Evolutionary conservation across 208 protist genomes (phyloP), one percentile per base, ranked within the genome.

Genomic region (Crithidia acanthocephali): DNA sequence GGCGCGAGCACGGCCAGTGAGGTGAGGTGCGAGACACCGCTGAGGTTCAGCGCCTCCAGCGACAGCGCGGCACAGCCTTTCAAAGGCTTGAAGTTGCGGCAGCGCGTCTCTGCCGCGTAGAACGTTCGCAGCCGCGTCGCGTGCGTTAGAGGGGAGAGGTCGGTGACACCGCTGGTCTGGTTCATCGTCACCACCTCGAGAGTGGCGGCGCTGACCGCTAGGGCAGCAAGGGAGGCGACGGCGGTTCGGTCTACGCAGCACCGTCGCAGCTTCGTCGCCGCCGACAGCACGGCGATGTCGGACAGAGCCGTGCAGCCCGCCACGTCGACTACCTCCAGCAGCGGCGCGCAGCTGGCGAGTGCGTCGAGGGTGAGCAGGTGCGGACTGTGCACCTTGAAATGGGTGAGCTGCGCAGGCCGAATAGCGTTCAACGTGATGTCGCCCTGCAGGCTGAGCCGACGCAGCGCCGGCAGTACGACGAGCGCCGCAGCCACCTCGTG

Each of bases 161-260:
- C 32, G 4, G 15, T 25, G n/a, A 66, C 22, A 10, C 61, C 61
- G 27, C 47, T 13, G 0, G 61, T 44, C n/a, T 44, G 10, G 47
- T 40, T 66, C n/a, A 66, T 42, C 28, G 18, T 22, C 47, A 66
- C 23, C 47, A 27, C 61, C 47, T 66, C 61, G 11, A 66, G 61
- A 2, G 61, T 56, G 32, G 20, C 47, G 18, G 32, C 45, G 47
- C 25, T 35, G 4, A 16, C 22, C 32, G 15, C 28, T 8, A 66
- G 28, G 1, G 28, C 47, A 2, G 20, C 61, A 25, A 66, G 6
- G 32, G 61, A 56, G 45, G 44, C 32, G 30, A 66, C 47, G 61
- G 44, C 61, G 45, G 61, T 66, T n/a, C n/a, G 28, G 32, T 66
- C 47, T 27, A 66, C 25, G 30, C 13, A 11, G 47, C 61, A 66